Percentiles rank a stretch among this genome's conserved stretches.
Conservation (phyloP, 768 basidiomycete species). For the Boletus tomentosulus region DNA sequence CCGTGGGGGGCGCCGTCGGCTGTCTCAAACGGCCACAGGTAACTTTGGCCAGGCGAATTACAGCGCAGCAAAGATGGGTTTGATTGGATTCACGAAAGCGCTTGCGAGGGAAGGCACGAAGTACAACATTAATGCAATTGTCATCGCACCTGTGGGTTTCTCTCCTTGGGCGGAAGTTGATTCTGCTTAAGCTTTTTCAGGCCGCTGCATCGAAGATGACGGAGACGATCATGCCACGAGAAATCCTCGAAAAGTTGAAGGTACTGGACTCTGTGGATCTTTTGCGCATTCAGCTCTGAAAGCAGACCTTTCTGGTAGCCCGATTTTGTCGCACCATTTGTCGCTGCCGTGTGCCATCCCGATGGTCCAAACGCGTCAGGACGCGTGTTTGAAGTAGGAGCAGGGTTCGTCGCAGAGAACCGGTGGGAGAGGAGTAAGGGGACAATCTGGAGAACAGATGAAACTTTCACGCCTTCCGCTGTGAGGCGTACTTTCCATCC, state of each 20-base stretch:
- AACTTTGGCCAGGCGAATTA: constrained; percentile 99
- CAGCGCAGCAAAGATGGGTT: constrained; percentile 96
- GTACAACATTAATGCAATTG: constrained; percentile 81
- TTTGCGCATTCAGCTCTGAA: not conserved
- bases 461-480: constrained; percentile 90
- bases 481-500: constrained; percentile 38
- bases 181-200: constrained; percentile 33
- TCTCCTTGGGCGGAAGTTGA: not conserved
- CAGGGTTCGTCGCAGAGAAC: constrained; percentile 86
- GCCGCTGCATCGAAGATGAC: constrained; percentile 97
- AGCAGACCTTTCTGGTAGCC: constrained; percentile 40
- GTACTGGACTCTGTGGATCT: constrained; percentile 30
- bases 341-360: constrained; percentile 82
- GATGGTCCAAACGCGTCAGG: constrained; percentile 77
- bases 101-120: constrained; percentile 90
- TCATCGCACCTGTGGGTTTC: constrained; percentile 79
- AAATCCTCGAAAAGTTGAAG: constrained; percentile 85
- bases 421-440: constrained; percentile 93
- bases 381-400: constrained; percentile 88
- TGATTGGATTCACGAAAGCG: constrained; percentile 89
- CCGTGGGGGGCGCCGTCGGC: not conserved
- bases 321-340: constrained; percentile 89
- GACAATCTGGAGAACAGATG: constrained; percentile 83
- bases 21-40: constrained; percentile 40
- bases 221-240: constrained; percentile 90